Evolutionary conservation across 2,329 filamentous ascomycete species (phyloP), one percentile per base, ranked within the genome.

Genomic region (Ilyonectria sp.): DNA sequence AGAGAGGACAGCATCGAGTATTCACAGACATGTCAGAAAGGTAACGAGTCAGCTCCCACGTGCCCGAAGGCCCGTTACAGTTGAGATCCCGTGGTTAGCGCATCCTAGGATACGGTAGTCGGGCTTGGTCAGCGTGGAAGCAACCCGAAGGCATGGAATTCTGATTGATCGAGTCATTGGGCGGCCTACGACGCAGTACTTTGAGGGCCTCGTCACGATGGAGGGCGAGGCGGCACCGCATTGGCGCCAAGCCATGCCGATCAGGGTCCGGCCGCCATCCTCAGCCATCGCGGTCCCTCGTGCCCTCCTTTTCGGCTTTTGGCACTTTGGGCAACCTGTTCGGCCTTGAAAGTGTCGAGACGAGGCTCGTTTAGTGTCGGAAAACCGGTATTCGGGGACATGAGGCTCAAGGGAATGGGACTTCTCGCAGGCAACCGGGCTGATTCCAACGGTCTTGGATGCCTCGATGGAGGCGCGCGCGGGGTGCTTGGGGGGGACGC

Each of bases 231-330:
- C 53, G 23, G 23, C 23, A 23, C 23, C 23, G 23, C 23, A 23
- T 23, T 23, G 23, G 23, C 23, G 23, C 60, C 31, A 63, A 56
- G 52, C 31, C 23, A 26, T 33, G 62, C 62, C 64, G 59, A 63
- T 67, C 63, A 63, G 54, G 64, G 60, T 50, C 64, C 64, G 47
- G 58, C 37, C 46, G 35, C 11, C 31, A 17, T 56, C 49, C 31
- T 29, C 8, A 21, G 3, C 21, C 35, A 53, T 21, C 47, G 52
- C 43, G 46, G 26, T 58, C 46, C 26, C 37, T 31, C 40, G n/a
- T 33, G 19, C 29, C 23, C 43, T 49, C 37, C 35, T 54, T 61
- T 54, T 63, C 52, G 54, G 17, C 40, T 13, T 19, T 56, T 63
- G 15, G 23, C 4, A 11, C 26, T 26, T 26, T 26, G 26, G 5